Conservation (phyloP, 2,329 filamentous ascomycete species). For the Trichoderma sp. region DNA sequence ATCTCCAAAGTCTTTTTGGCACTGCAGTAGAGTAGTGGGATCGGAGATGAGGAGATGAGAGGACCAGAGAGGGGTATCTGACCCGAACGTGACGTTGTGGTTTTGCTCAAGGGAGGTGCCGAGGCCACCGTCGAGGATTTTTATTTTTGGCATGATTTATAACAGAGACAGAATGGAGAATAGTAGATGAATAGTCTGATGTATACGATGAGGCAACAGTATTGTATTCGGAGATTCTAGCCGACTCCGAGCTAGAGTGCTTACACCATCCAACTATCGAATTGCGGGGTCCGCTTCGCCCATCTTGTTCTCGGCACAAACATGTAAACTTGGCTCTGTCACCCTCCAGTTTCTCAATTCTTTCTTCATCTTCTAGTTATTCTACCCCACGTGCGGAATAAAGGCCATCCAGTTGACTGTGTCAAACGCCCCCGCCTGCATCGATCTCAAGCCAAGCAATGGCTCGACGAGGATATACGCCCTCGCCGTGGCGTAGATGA, state of each 20-base stretch:
- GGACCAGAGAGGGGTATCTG: slow-evolving; percentile 64
- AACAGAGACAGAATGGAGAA: neutral
- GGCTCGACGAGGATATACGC: neutral
- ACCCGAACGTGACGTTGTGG: slow-evolving; percentile 54
- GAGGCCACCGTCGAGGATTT: slow-evolving; percentile 66
- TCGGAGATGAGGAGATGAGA: slow-evolving; percentile 63
- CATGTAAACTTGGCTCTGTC: neutral
- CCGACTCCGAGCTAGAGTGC: neutral
- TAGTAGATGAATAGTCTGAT: neutral
- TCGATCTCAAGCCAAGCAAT: neutral
- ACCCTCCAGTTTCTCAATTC: neutral
- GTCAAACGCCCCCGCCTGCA: neutral
- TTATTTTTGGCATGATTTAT: slow-evolving; percentile 32
- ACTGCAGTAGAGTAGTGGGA: slow-evolving; percentile 52
- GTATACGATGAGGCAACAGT: neutral
- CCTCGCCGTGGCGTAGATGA: neutral
- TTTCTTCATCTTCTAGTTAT: neutral
- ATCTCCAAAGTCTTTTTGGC: slow-evolving; percentile 57
- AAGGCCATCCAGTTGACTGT: slow-evolving; percentile 3
- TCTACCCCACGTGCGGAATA: neutral
- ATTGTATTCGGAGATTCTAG: neutral
- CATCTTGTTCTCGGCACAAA: neutral
- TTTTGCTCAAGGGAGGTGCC: slow-evolving; percentile 66
- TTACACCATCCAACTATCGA: neutral
- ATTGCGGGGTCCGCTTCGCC: neutral